Percentiles rank a stretch among this genome's conserved stretches.
Conservation (phyloP, 2,329 filamentous ascomycete genomes). For the Orbilia oligospora region DNA sequence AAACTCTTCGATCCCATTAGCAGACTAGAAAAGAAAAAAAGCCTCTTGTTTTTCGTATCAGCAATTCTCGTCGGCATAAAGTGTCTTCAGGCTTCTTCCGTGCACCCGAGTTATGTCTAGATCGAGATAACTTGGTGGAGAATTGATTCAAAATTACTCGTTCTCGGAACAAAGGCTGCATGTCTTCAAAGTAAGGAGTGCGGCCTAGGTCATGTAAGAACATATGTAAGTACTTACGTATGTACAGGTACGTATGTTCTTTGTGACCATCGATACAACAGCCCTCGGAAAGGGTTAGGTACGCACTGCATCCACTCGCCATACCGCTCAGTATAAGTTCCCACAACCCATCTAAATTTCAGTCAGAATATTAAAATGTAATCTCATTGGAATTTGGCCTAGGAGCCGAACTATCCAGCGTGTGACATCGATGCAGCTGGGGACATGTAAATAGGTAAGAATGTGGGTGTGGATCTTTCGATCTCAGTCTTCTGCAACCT, state of each 20-base stretch:
- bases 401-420: conserved; percentile 28
- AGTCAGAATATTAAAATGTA: conserved; percentile 20
- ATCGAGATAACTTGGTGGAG: conserved; percentile 18
- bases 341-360: not conserved
- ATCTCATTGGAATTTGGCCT: conserved; percentile 1
- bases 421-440: conserved; percentile 14
- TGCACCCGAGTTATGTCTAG: conserved; percentile 30
- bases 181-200: not conserved
- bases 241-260: not conserved
- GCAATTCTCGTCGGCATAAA: conserved; percentile 18
- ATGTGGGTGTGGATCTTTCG: conserved; percentile 35
- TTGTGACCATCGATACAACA: conserved; percentile 22
- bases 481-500: not conserved
- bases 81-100: conserved; percentile 31
- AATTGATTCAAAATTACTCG: conserved; percentile 2
- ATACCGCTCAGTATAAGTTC: not conserved
- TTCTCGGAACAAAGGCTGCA: conserved; percentile 42
- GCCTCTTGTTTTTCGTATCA: conserved; percentile 33
- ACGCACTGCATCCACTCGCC: conserved; percentile 4
- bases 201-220: not conserved
- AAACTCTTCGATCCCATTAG: conserved; percentile 39
- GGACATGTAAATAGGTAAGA: conserved; percentile 4
- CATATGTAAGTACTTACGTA: not conserved
- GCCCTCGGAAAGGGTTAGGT: conserved; percentile 34
- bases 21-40: conserved; percentile 35